These are phyloP conservation scores for Pyrrhoderma noxium DNA, from an alignment of 1,284 basidiomycete genomes.

Conservation along the genomic window DNA sequence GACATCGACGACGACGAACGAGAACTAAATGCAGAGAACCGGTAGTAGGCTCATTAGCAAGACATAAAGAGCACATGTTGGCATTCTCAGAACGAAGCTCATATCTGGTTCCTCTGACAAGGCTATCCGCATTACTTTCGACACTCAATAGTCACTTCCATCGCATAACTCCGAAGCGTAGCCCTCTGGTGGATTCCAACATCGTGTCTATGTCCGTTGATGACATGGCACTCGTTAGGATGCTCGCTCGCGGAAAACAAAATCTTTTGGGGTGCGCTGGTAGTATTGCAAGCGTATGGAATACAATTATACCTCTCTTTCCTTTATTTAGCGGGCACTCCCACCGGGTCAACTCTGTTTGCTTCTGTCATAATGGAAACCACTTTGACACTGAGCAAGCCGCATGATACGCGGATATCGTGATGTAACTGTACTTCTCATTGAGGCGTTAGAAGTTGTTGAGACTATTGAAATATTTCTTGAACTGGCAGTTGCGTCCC, in stretches of 20 bases:
- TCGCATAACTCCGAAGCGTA: background rate
- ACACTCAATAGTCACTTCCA: background rate
- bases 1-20: too few relatives aligned
- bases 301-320: background rate
- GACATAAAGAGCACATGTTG: slow-evolving; percentile 99
- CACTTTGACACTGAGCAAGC: background rate
- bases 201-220: slow-evolving; percentile 12
- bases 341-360: background rate
- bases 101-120: slow-evolving; percentile 74
- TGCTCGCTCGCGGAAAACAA: slow-evolving; percentile 6
- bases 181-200: slow-evolving; percentile 7
- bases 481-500: too few relatives aligned
- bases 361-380: background rate
- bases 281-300: slow-evolving; percentile 17
- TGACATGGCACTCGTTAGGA: slow-evolving; percentile 12
- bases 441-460: too few relatives aligned
- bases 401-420: too few relatives aligned
- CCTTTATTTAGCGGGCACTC: background rate
- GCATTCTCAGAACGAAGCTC: slow-evolving; percentile 75
- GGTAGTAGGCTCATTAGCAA: slow-evolving; percentile 98
- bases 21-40: slow-evolving; percentile 44
- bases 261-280: slow-evolving; percentile 12
- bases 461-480: too few relatives aligned
- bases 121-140: slow-evolving; percentile 53
- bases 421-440: too few relatives aligned